Evolutionary conservation across 176 grass and related monocot genomes (phyloP), one percentile per base, ranked within the genome.

Genomic region (Typha latifolia): DNA sequence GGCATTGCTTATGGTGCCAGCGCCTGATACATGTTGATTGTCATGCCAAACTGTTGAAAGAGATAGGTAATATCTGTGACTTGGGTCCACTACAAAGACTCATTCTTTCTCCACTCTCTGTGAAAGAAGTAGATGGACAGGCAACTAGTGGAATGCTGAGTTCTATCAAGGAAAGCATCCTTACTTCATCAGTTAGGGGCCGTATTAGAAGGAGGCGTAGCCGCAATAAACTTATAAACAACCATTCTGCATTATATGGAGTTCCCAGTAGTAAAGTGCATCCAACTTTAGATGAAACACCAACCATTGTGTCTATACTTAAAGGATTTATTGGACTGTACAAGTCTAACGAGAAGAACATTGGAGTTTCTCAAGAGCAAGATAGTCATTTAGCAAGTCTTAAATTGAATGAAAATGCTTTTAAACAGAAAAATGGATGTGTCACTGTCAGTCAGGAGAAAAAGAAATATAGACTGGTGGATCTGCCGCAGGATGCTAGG

Each of bases 1-100:
- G 91, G 91, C 84, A 67, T 3, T 96, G 91, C 77, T 75, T 96
- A 22, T 96, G 91, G 91, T 96, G 91, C 77, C 87, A 90, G 61
- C 69, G 77, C 24, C 82, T 85, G 74, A 85, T 96, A 63, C 87
- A 96, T 76, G 87, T 96, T 16, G 79, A 88, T 74, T 96, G 91
- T 67, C 84, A 96, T 74, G 76, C 87, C 3, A 88, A 96, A 53
- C 48, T 90, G 31, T 66, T 85, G 49, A 86, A 78, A 23, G 84
- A 91, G 62, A 82, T 62, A 0, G 80, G 71, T 24, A 86, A 85
- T 74, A 68, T 77, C 50, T 96, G 88, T 56, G 87, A 96, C 77
- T 79, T 91, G 37, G 88, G 88, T 51, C 74, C 76, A 8, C 76
- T 84, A 7, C 76, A 74, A 69, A 96, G 80, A 66, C 74, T 91